phyloP scores from a whole-genome alignment of 2,329 filamentous ascomycete species.

The Venturia aucupariae region DNA sequence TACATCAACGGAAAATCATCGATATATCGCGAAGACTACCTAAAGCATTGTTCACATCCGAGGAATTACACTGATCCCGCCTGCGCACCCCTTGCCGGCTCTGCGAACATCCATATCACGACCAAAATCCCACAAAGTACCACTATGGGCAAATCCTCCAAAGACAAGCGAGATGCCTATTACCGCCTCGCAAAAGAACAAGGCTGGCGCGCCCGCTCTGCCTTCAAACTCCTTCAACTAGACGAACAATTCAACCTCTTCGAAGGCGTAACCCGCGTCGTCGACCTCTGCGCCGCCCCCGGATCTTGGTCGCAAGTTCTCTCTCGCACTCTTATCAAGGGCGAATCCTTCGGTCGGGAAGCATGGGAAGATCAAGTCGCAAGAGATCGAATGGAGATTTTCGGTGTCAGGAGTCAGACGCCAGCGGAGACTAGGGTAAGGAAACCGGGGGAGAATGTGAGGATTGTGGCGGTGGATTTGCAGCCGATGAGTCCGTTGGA shows the following conservation, averaged over 20 bases:
- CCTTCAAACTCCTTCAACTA: slow-evolving; percentile 93
- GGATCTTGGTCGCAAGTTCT: slow-evolving; percentile 97
- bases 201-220: slow-evolving; percentile 92
- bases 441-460: slow-evolving; percentile 58
- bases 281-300: slow-evolving; percentile 90
- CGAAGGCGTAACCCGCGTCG: slow-evolving; percentile 78
- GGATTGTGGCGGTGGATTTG: slow-evolving; percentile 91
- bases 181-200: slow-evolving; percentile 97
- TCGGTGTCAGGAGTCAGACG: slow-evolving; percentile 25
- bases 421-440: slow-evolving; percentile 15
- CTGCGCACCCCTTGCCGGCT: background rate
- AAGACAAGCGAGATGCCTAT: slow-evolving; percentile 97
- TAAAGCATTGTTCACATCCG: background rate
- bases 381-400: slow-evolving; percentile 52
- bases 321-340: slow-evolving; percentile 85
- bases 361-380: slow-evolving; percentile 82
- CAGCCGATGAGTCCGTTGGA: slow-evolving; percentile 92
- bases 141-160: slow-evolving; percentile 88
- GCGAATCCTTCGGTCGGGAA: slow-evolving; percentile 76
- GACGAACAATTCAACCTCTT: slow-evolving; percentile 96
- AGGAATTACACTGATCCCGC: background rate
- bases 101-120: background rate
- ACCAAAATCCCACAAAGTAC: background rate
- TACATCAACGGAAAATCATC: background rate
- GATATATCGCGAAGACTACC: background rate